Conservation (phyloP, 2,329 filamentous ascomycete genomes). For the Colletotrichum limetticola region DNA sequence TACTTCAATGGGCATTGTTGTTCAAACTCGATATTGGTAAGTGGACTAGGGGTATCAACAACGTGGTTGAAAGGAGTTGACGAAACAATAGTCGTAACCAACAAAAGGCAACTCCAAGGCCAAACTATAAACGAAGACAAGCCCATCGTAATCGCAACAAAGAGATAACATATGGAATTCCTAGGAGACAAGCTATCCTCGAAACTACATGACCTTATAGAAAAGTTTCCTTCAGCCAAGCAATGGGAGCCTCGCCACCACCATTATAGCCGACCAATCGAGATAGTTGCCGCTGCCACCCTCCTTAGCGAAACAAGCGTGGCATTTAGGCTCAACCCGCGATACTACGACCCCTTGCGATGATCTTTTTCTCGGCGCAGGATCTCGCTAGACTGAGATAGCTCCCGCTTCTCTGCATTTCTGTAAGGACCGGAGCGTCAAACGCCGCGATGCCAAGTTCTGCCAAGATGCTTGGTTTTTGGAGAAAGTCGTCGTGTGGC, state of each 20-base stretch:
- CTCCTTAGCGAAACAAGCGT: slow-evolving; percentile 10
- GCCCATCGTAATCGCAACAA: not conserved
- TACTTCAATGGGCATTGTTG: not conserved
- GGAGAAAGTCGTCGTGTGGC: not conserved
- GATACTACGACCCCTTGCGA: not conserved
- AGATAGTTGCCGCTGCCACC: slow-evolving; percentile 8
- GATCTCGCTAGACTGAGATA: not conserved
- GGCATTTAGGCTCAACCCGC: slow-evolving; percentile 12
- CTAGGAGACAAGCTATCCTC: too few relatives aligned
- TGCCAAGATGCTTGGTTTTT: slow-evolving; percentile 32
- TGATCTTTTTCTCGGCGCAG: slow-evolving; percentile 16
- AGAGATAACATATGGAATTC: not conserved
- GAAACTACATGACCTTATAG: too few relatives aligned
- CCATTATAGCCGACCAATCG: not conserved
- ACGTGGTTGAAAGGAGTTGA: not conserved
- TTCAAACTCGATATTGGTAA: not conserved
- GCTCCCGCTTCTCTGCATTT: not conserved
- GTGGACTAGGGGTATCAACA: not conserved
- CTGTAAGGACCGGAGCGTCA: slow-evolving; percentile 9
- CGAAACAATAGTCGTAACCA: not conserved
- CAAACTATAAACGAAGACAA: too few relatives aligned
- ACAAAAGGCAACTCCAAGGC: not conserved
- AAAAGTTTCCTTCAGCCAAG: not conserved
- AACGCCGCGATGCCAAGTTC: slow-evolving; percentile 25
- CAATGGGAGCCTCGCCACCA: not conserved